Evolutionary conservation across 768 basidiomycete species (phyloP).

Genomic region (Trametes gibbosa): DNA sequence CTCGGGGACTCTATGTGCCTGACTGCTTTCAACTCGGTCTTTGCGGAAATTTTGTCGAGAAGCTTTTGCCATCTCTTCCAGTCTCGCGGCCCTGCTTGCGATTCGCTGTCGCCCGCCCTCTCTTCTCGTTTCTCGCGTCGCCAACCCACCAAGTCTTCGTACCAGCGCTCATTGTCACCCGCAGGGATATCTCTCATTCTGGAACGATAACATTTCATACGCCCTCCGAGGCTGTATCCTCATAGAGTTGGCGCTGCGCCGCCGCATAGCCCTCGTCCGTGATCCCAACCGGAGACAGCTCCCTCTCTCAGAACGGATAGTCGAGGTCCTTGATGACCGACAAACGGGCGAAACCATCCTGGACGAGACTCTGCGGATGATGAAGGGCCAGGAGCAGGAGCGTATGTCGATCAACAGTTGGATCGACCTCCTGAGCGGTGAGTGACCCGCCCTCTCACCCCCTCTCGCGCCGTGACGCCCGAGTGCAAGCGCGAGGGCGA

Average conservation of each 20-base stretch:
- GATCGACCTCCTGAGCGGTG: constrained; percentile 94
- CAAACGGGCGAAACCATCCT: constrained; percentile 95
- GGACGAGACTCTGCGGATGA: constrained; percentile 95
- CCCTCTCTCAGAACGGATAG: constrained; percentile 74
- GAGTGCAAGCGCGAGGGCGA: not conserved
- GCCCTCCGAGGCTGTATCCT: constrained; percentile 98
- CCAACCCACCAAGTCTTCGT: not conserved
- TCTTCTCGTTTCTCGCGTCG: not conserved
- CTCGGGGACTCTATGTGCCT: no score
- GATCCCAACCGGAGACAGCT: constrained; percentile 76
- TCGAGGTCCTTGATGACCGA: constrained; percentile 89
- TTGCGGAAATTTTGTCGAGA: no score
- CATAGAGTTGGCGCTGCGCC: constrained; percentile 92
- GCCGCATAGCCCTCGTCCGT: constrained; percentile 86
- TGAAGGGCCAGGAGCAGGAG: constrained; percentile 76
- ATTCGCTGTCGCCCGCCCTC: no score
- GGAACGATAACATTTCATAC: constrained; percentile 99
- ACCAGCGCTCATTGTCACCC: not conserved
- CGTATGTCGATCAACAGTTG: constrained; percentile 84
- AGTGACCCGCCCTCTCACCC: constrained; percentile 30
- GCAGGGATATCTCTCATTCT: constrained; percentile 93
- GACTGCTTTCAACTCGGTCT: not conserved
- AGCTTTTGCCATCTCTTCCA: no score
- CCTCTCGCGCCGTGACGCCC: not conserved
- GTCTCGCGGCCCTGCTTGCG: no score